These are phyloP conservation scores for Sclerospora graminicola DNA, from an alignment of 352 stramenopile genomes.

Conservation along the genomic window DNA sequence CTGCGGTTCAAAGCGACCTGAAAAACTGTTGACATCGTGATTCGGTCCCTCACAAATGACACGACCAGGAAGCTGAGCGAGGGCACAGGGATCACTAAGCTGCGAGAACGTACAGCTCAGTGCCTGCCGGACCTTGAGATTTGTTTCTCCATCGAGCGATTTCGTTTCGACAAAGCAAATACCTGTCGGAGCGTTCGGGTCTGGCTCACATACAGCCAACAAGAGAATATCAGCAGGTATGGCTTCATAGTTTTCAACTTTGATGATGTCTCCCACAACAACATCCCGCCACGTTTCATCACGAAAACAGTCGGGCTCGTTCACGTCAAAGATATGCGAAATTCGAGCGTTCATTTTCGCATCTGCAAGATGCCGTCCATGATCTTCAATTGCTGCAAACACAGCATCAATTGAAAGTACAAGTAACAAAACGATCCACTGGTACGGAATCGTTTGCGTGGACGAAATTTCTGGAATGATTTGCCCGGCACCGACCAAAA, in stretches of 20 bases:
- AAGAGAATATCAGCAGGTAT: conserved; percentile 78
- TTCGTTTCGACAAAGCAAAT: conserved; percentile 87
- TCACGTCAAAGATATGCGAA: conserved; percentile 53
- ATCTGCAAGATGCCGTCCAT: conserved; percentile 63
- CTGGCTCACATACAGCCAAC: conserved; percentile 55
- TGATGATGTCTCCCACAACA: conserved; percentile 73
- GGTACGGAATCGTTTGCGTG: conserved; percentile 72
- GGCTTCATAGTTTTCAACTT: conserved; percentile 79
- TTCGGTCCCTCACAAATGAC: conserved; percentile 79
- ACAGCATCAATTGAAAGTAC: conserved; percentile 81
- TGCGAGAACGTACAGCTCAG: conserved; percentile 76
- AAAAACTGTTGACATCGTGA: conserved; percentile 42
- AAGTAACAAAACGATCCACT: conserved; percentile 79
- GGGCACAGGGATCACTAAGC: conserved; percentile 42
- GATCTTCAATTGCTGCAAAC: conserved; percentile 79
- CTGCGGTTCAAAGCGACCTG: conserved; percentile 52
- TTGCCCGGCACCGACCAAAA: conserved; percentile 80
- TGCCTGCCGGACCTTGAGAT: conserved; percentile 64
- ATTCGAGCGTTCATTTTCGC: conserved; percentile 70
- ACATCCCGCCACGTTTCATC: conserved; percentile 51
- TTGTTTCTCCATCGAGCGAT: conserved; percentile 80
- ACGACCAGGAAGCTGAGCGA: conserved; percentile 39
- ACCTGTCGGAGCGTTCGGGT: conserved; percentile 45
- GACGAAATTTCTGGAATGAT: conserved; percentile 82
- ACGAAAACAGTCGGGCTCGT: conserved; percentile 25